Base-by-base conservation (phyloP, 2,329 filamentous ascomycete genomes). In the Bipolaris bicolor region DNA sequence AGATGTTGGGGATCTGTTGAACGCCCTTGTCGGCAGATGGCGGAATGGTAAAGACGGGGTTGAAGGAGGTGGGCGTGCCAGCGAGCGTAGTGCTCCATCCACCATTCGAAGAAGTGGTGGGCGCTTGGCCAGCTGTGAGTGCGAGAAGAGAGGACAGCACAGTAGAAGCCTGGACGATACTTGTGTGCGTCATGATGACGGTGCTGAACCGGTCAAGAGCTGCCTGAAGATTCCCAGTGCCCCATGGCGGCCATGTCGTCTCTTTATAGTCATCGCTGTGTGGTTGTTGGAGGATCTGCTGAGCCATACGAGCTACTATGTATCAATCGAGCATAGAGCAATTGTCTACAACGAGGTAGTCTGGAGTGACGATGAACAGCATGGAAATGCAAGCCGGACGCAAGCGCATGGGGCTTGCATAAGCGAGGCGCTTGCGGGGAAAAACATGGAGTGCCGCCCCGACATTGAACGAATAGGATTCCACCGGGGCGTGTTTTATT, bases 1-100 rank as follows among this genome's bases (percentile, higher is more conserved):
- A 66, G 63, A 90, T 82, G 68, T 90, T 91, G 31, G 88, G 84
- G 36, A 89, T 51, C 11, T 76, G 48, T 20, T 68, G 52, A 5
- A 63, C 68, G n/a, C 76, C 75, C 22, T 62, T 41, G 24, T 76
- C 75, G 9, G 72, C 74, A 10, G 69, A 68, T 2, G 75, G 69
- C 5, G 76, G 76, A 43, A 78, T 73, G 1, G 76, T 78, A 52
- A 77, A 77, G 18, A 69, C 60, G 4, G 71, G 57, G 15, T 68
- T 64, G 47, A 72, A 75, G 0, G 66, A 61, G 1, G 71, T 75
- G 3, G 70, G 62, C n/a, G 71, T 69, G 37, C 69, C 70, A 49
- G 60, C 57, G 15, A 72, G 64, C 7, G 64, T 70, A 3, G 64
- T 66, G 29, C 66, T 68, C 47, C 57, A 65, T 18, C 67, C 64